phyloP scores from a whole-genome alignment of 129 eudicot species.

The Centrapalus pauciflorus region DNA sequence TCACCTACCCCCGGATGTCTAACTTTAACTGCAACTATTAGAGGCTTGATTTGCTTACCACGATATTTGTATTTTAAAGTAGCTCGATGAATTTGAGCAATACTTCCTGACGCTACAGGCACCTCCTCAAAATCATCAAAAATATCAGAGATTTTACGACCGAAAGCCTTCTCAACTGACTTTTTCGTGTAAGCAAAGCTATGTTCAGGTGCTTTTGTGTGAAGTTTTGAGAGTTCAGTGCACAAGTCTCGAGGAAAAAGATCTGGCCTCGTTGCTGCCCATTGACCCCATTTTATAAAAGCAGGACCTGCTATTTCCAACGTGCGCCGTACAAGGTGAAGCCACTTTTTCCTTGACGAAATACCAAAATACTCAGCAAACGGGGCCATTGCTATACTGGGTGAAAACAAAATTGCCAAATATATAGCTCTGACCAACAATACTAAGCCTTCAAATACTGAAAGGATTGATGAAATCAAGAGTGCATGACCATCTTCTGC shows the following conservation, averaged over 20 bases:
- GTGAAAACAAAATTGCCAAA: constrained; percentile 68
- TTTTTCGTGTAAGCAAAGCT: constrained; percentile 79
- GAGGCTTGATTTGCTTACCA: constrained; percentile 62
- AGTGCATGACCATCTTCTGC: constrained; percentile 58
- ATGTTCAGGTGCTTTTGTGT: constrained; percentile 83
- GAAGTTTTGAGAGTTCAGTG: constrained; percentile 80
- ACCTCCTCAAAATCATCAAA: constrained; percentile 83
- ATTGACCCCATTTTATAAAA: constrained; percentile 96
- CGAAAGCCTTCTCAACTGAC: constrained; percentile 76
- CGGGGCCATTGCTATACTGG: constrained; percentile 71
- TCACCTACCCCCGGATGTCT: constrained; percentile 97
- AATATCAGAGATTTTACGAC: constrained; percentile 75
- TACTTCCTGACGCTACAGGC: constrained; percentile 95
- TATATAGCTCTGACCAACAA: constrained; percentile 63
- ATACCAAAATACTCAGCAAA: constrained; percentile 76
- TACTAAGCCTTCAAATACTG: constrained; percentile 44
- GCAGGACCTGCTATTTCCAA: constrained; percentile 92
- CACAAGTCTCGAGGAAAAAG: constrained; percentile 84
- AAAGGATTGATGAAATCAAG: constrained; percentile 39
- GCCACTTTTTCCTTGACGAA: constrained; percentile 63
- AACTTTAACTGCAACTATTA: constrained; percentile 89
- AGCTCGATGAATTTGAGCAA: constrained; percentile 93
- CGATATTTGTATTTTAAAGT: constrained; percentile 47
- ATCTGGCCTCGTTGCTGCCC: constrained; percentile 98
- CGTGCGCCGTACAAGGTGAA: constrained; percentile 64